phyloP scores from a whole-genome alignment of 768 basidiomycete species.

The Rhizopogon rudus region DNA sequence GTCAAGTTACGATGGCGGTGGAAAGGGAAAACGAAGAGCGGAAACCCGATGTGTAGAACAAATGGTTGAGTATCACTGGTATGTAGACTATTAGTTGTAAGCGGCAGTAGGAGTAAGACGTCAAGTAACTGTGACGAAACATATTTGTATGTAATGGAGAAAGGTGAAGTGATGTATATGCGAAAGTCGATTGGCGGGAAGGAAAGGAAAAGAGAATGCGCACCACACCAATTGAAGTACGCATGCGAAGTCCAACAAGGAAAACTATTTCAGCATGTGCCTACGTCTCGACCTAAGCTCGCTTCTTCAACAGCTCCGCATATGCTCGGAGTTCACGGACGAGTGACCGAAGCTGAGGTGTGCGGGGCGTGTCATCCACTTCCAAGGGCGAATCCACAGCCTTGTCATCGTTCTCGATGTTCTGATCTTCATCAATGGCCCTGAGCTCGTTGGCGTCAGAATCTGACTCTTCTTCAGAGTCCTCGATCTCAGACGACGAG shows the following conservation, averaged over 20 bases:
- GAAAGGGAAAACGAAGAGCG: too few relatives aligned
- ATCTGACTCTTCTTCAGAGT: not conserved
- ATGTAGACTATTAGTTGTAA: too few relatives aligned
- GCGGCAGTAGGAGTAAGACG: too few relatives aligned
- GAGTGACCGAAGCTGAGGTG: slow-evolving; percentile 36
- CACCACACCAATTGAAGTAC: not conserved
- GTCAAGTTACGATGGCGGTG: too few relatives aligned
- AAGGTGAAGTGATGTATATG: not conserved
- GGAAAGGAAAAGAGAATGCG: not conserved
- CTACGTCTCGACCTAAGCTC: not conserved
- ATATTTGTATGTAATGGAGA: too few relatives aligned
- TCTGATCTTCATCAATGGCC: slow-evolving; percentile 1
- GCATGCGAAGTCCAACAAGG: not conserved
- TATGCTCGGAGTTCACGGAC: slow-evolving; percentile 55
- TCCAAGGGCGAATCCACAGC: slow-evolving; percentile 5
- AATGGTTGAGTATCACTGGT: too few relatives aligned
- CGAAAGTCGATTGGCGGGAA: not conserved
- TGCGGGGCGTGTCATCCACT: slow-evolving; percentile 15
- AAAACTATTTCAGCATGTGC: not conserved
- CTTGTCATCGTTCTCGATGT: slow-evolving; percentile 8
- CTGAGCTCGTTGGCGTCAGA: not conserved
- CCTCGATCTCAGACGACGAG: slow-evolving; percentile 2
- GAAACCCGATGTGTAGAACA: too few relatives aligned
- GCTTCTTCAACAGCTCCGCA: slow-evolving; percentile 33
- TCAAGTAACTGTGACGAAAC: too few relatives aligned